Evolutionary conservation across 2,329 filamentous ascomycete species (phyloP).

Genomic region (Akanthomyces dipterigenus): DNA sequence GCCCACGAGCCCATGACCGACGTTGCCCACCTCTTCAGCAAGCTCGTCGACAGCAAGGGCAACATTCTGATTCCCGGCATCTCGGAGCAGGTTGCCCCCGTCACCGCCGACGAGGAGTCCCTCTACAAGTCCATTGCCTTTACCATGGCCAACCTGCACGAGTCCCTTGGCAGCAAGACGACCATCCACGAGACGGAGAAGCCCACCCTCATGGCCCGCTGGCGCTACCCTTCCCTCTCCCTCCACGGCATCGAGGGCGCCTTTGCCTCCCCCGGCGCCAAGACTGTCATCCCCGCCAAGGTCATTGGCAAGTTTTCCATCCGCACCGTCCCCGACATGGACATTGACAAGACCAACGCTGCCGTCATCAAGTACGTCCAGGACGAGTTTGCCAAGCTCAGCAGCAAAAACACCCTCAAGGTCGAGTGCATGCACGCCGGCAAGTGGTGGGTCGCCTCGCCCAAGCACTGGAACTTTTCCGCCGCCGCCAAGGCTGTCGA

Average conservation of each 20-base stretch:
- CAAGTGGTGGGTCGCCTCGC: slow-evolving; percentile 98
- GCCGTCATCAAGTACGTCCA: slow-evolving; percentile 79
- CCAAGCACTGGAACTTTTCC: slow-evolving; percentile 98
- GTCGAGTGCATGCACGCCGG: slow-evolving; percentile 80
- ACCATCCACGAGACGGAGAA: slow-evolving; percentile 86
- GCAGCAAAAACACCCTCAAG: slow-evolving; percentile 86
- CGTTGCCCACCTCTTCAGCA: slow-evolving; percentile 72
- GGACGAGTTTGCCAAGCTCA: slow-evolving; percentile 76
- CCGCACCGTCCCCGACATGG: slow-evolving; percentile 95
- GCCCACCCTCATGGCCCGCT: slow-evolving; percentile 86
- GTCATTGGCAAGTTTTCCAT: slow-evolving; percentile 98
- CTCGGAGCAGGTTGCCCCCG: slow-evolving; percentile 82
- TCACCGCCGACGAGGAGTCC: slow-evolving; percentile 77
- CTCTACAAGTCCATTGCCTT: slow-evolving; percentile 91
- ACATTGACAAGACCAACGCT: slow-evolving; percentile 80
- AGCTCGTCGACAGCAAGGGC: slow-evolving; percentile 81
- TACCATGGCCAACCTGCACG: slow-evolving; percentile 91
- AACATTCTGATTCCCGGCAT: slow-evolving; percentile 94
- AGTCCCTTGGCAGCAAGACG: slow-evolving; percentile 84
- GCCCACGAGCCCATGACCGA: slow-evolving; percentile 99
- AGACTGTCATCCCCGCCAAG: slow-evolving; percentile 98
- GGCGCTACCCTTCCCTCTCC: slow-evolving; percentile 90
- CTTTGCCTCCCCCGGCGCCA: slow-evolving; percentile 86
- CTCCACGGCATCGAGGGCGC: slow-evolving; percentile 93
- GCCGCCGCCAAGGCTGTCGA: slow-evolving; percentile 94